Percentiles rank a stretch among this genome's conserved stretches.
Conservation (phyloP, 78 protist genomes). For the Pigoraptor vietnamica region DNA sequence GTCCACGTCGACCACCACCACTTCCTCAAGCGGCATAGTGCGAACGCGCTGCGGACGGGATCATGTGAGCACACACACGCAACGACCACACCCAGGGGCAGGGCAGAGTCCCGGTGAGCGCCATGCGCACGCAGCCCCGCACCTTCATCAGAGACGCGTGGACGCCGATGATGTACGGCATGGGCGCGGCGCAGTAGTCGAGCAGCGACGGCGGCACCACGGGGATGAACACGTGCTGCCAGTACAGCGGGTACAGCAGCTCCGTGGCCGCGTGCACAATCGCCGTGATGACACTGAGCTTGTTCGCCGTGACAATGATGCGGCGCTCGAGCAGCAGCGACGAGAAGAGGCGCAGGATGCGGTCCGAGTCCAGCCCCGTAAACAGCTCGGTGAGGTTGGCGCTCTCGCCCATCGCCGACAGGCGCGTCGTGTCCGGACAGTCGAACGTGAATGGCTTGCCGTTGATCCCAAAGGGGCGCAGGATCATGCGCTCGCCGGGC, state of each 20-base stretch:
- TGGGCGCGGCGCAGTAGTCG: conserved; percentile 35
- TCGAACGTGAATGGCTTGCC: conserved; percentile 1
- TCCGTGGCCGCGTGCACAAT: not conserved
- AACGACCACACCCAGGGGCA: not conserved
- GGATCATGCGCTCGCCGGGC: not conserved
- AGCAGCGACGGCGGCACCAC: conserved; percentile 27
- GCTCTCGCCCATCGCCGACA: conserved; percentile 7
- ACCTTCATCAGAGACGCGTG: conserved; percentile 5
- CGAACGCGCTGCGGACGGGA: not conserved
- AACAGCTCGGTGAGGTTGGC: conserved; percentile 1
- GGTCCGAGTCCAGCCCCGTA: not conserved
- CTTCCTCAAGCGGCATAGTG: conserved; percentile 8
- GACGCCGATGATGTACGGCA: conserved; percentile 43
- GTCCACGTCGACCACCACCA: conserved; percentile 10
- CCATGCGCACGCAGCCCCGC: not conserved
- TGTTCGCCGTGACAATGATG: not conserved
- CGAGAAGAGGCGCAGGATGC: not conserved
- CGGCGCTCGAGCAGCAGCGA: conserved; percentile 20
- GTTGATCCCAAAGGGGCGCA: not conserved
- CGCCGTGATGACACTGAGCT: conserved; percentile 1
- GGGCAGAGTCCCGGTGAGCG: no score
- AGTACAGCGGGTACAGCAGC: conserved; percentile 19
- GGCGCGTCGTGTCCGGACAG: conserved; percentile 9
- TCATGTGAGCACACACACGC: not conserved
- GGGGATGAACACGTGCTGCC: conserved; percentile 47